A percentile compares a stretch with the other conserved stretches of the same genome.
These are phyloP conservation scores for Penicillium hordei DNA, from an alignment of 2,329 filamentous ascomycete genomes.

Conservation along the genomic window DNA sequence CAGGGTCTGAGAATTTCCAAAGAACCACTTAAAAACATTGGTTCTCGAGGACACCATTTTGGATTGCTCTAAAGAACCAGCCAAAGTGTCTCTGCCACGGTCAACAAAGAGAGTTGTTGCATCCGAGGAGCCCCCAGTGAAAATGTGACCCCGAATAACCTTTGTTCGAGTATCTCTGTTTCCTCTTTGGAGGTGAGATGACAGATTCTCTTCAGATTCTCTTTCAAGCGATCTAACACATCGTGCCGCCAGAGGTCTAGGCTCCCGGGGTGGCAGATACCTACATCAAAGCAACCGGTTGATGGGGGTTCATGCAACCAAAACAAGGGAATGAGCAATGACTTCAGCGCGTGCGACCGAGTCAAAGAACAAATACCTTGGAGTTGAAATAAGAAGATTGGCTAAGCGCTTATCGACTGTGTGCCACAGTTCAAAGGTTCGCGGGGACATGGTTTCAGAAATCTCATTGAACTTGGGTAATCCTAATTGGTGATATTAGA, in stretches of 20 bases:
- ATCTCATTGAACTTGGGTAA: neutral
- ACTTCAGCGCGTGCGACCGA: too few species aligned
- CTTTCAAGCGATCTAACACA: neutral
- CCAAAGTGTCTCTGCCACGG: neutral
- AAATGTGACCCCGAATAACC: neutral
- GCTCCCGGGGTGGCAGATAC: neutral
- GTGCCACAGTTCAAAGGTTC: neutral
- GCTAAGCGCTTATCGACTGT: neutral
- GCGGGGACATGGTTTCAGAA: neutral
- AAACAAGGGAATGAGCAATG: neutral
- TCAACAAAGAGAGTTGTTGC: conserved; percentile 1
- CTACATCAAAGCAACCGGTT: neutral
- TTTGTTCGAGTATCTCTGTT: neutral
- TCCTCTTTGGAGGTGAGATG: neutral
- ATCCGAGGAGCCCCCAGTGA: neutral
- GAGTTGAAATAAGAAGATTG: neutral
- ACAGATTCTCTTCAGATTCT: neutral
- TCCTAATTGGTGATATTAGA: neutral
- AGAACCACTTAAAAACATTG: neutral
- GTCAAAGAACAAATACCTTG: neutral
- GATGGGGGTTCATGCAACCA: neutral
- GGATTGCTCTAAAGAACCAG: neutral
- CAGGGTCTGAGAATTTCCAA: neutral
- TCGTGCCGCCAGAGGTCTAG: neutral
- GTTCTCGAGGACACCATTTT: neutral